These are phyloP conservation scores for Capsicum chinense DNA, from an alignment of 257 asterid genomes.

Conservation along the genomic window DNA sequence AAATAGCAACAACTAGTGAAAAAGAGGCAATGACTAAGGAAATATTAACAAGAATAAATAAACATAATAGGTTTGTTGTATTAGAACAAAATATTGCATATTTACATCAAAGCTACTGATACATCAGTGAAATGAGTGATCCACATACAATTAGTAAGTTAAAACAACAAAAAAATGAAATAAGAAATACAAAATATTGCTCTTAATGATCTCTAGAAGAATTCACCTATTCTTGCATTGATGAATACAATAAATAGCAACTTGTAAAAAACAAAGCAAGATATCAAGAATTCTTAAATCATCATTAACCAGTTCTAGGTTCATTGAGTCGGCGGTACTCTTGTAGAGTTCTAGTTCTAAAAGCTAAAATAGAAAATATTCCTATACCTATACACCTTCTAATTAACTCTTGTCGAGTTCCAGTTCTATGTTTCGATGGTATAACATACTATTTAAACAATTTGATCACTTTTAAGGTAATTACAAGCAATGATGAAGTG, in stretches of 20 bases:
- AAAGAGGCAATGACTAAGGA: too few species aligned
- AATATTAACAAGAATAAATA: constrained; percentile 11
- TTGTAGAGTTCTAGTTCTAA: too few species aligned
- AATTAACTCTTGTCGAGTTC: too few species aligned
- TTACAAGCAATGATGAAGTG: too few species aligned
- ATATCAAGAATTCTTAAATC: background rate
- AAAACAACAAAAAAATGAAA: too few species aligned
- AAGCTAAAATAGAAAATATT: too few species aligned
- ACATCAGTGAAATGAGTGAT: background rate
- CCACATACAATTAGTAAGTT: background rate
- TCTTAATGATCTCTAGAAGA: background rate
- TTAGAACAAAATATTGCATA: background rate
- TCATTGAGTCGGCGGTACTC: too few species aligned
- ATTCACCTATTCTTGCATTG: background rate
- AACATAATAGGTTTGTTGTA: background rate
- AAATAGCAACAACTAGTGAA: too few species aligned
- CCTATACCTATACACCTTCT: too few species aligned
- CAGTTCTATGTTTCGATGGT: too few species aligned
- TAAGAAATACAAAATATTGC: background rate
- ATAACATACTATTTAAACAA: too few species aligned
- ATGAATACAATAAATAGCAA: constrained; percentile 16
- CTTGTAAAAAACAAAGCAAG: background rate
- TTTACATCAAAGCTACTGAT: constrained; percentile 16
- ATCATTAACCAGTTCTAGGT: background rate
- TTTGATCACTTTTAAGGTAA: too few species aligned